Conservation (phyloP, 352 stramenopile genomes). For the Phytophthora cactorum region DNA sequence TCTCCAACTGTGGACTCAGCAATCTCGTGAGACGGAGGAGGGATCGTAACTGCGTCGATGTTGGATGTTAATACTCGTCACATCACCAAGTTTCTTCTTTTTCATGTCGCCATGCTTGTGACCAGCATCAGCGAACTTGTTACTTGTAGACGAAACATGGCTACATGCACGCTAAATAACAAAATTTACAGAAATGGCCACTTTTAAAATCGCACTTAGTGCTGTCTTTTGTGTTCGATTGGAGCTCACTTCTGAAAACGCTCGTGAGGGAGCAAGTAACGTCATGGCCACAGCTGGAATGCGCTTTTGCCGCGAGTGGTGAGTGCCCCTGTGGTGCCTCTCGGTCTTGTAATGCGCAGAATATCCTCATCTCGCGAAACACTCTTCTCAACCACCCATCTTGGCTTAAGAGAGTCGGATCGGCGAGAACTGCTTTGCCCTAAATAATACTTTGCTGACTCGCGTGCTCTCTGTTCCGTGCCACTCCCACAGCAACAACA, state of each 20-base stretch:
- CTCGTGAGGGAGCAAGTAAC: slow-evolving; percentile 2
- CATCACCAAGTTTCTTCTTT: too few species aligned
- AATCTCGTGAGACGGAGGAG: slow-evolving; percentile 38
- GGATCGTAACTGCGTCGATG: neutral
- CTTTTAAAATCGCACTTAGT: slow-evolving; percentile 29
- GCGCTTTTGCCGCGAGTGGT: slow-evolving; percentile 91
- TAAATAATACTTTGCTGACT: slow-evolving; percentile 8
- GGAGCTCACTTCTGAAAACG: slow-evolving; percentile 30
- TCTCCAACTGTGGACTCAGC: slow-evolving; percentile 48
- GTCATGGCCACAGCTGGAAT: slow-evolving; percentile 82
- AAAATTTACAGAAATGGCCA: slow-evolving; percentile 15
- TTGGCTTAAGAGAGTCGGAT: neutral
- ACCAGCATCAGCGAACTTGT: too few species aligned
- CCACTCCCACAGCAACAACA: slow-evolving; percentile 79
- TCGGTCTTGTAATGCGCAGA: neutral
- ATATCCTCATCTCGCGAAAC: neutral
- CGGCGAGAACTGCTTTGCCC: neutral
- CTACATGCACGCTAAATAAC: too few species aligned
- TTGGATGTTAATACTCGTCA: too few species aligned
- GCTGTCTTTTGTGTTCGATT: slow-evolving; percentile 12
- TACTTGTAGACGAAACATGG: neutral
- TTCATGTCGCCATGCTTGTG: too few species aligned
- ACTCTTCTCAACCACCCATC: neutral
- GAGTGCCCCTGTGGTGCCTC: slow-evolving; percentile 22
- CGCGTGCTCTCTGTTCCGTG: neutral